These are phyloP conservation scores for Rubroboletus satanas DNA, from an alignment of 768 basidiomycete genomes.

Conservation along the genomic window DNA sequence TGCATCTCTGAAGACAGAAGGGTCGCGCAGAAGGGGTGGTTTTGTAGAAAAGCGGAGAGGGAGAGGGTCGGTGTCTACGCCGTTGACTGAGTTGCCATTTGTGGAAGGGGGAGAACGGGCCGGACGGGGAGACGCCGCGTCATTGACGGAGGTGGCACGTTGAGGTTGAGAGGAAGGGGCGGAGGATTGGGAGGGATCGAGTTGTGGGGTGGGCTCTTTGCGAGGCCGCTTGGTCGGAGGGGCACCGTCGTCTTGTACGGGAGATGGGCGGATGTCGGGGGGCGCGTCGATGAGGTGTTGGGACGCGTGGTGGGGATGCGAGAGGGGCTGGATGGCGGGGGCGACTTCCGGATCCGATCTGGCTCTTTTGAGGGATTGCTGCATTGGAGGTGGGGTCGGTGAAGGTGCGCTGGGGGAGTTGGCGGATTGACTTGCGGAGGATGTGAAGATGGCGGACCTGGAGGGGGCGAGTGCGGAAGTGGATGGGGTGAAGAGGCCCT, in stretches of 20 bases:
- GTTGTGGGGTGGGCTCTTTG: constrained; percentile 44
- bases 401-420: constrained; percentile 52
- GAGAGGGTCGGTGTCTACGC: constrained; percentile 42
- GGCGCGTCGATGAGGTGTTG: constrained; percentile 32
- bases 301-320: constrained; percentile 17
- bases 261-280: constrained; percentile 43
- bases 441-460: constrained; percentile 50
- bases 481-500: constrained; percentile 82
- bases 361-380: constrained; percentile 53
- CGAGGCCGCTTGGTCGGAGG: constrained; percentile 72
- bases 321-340: constrained; percentile 12
- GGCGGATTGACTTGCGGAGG: constrained; percentile 44
- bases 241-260: constrained; percentile 56
- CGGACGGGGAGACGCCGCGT: constrained; percentile 32
- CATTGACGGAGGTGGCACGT: constrained; percentile 32
- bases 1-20: constrained; percentile 44
- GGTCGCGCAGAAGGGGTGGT: constrained; percentile 54
- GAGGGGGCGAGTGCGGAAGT: constrained; percentile 54
- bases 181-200: constrained; percentile 27
- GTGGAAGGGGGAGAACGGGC: constrained; percentile 42
- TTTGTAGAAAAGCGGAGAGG: constrained; percentile 66
- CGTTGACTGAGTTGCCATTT: constrained; percentile 44
- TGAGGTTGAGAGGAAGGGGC: constrained; percentile 17
- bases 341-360: constrained; percentile 64
- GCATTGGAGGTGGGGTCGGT: constrained; percentile 47